phyloP scores from a whole-genome alignment of 345 rosid genomes.

The Linum tenue region DNA sequence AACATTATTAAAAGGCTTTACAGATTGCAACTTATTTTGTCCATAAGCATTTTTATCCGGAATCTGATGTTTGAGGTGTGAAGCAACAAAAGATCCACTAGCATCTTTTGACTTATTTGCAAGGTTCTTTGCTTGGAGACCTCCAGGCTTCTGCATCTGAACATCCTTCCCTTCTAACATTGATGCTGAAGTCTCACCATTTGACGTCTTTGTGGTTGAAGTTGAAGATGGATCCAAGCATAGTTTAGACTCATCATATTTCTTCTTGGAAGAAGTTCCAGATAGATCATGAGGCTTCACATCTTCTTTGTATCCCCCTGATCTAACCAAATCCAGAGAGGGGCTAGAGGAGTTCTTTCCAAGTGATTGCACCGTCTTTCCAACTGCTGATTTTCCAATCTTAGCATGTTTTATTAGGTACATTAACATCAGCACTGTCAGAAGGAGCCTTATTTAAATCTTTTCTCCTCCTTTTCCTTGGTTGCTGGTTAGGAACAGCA shows the following conservation, averaged over 20 bases:
- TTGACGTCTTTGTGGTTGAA: conserved; percentile 21
- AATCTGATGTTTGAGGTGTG: conserved; percentile 32
- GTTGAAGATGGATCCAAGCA: conserved; percentile 32
- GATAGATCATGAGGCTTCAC: conserved; percentile 32
- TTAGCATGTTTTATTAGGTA: conserved; percentile 49
- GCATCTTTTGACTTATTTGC: conserved; percentile 47
- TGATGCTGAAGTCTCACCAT: conserved; percentile 29
- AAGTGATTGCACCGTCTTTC: conserved; percentile 26
- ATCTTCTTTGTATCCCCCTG: conserved; percentile 25
- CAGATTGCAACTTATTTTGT: conserved; percentile 41
- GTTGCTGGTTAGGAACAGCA: conserved; percentile 43
- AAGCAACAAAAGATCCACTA: conserved; percentile 31
- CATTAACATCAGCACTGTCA: conserved; percentile 39
- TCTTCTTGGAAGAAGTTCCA: conserved; percentile 44
- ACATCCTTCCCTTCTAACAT: conserved; percentile 32
- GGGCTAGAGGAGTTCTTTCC: conserved; percentile 26
- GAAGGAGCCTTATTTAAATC: conserved; percentile 40
- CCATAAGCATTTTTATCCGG: conserved; percentile 36
- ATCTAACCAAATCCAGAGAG: conserved; percentile 27
- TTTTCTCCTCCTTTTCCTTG: conserved; percentile 77
- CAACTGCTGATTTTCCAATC: conserved; percentile 33
- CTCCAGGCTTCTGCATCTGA: conserved; percentile 45
- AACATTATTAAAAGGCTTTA: conserved; percentile 26
- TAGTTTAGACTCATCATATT: conserved; percentile 38
- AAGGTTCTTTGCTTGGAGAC: conserved; percentile 30